Percentiles rank a stretch among this genome's conserved stretches.
Conservation (phyloP, 2,329 filamentous ascomycete genomes). For the Cyanodermella asteris region DNA sequence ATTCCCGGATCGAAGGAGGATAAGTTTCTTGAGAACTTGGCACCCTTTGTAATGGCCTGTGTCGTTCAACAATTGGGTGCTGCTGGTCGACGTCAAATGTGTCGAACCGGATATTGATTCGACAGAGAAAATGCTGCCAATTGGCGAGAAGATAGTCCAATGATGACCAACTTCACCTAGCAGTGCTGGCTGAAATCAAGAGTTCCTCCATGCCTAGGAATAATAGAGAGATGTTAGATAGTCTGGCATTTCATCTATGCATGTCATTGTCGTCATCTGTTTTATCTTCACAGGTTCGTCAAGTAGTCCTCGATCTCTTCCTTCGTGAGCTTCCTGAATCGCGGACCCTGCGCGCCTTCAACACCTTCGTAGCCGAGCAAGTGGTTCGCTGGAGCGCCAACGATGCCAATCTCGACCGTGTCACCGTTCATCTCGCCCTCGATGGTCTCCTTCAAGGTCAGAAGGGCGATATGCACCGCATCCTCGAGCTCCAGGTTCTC, state of each 20-base stretch:
- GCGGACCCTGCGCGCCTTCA: constrained; percentile 60
- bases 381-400: constrained; percentile 83
- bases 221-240: too few species aligned
- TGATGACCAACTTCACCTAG: too few species aligned
- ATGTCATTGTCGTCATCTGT: constrained; percentile 1
- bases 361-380: constrained; percentile 80
- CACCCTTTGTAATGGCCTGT: too few species aligned
- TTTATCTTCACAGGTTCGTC: constrained; percentile 95
- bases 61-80: too few species aligned
- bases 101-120: too few species aligned
- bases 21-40: too few species aligned
- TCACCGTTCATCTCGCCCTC: constrained; percentile 98
- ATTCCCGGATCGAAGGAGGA: too few species aligned
- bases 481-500: constrained; percentile 94
- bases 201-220: too few species aligned
- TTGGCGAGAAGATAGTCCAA: too few species aligned
- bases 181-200: too few species aligned
- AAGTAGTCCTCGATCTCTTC: constrained; percentile 99
- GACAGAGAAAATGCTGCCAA: too few species aligned
- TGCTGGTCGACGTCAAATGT: too few species aligned
- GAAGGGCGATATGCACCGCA: constrained; percentile 88
- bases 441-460: constrained; percentile 97
- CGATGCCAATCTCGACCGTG: constrained; percentile 95
- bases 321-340: constrained; percentile 85
- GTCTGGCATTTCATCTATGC: constrained; percentile 1